Evolutionary conservation across 805 yeast genomes (phyloP).

Genomic region (Ogataea ramenticola): DNA sequence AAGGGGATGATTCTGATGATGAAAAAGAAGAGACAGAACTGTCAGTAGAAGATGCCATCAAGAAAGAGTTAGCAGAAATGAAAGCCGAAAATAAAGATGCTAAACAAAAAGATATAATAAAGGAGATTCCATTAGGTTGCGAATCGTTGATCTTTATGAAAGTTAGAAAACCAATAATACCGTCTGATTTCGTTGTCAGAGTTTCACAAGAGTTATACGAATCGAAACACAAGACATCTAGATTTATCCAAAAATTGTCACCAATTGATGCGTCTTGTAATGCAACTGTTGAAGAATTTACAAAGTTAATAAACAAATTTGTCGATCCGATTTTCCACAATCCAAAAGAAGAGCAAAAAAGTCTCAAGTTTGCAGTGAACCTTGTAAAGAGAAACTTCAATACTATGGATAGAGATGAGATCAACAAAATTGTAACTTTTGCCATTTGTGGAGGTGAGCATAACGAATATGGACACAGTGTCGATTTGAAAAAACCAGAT

Average conservation of each 20-base stretch:
- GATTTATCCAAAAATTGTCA: conserved; percentile 70
- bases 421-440: conserved; percentile 51
- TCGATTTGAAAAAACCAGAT: conserved; percentile 75
- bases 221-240: conserved; percentile 49
- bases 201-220: conserved; percentile 56
- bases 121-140: conserved; percentile 60
- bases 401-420: conserved; percentile 60
- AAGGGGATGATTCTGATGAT: conserved; percentile 12
- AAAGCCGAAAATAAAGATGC: conserved; percentile 33
- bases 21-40: conserved; percentile 6
- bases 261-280: conserved; percentile 75
- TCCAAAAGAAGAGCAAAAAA: conserved; percentile 23
- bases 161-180: conserved; percentile 69
- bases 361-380: conserved; percentile 67
- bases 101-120: conserved; percentile 38
- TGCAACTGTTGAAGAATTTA: conserved; percentile 63
- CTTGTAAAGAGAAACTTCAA: conserved; percentile 75
- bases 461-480: conserved; percentile 59
- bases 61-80: conserved; percentile 61
- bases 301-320: conserved; percentile 50
- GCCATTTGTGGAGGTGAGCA: conserved; percentile 59
- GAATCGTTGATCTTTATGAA: conserved; percentile 85
- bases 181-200: conserved; percentile 59
- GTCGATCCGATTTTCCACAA: conserved; percentile 61
- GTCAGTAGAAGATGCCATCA: conserved; percentile 71